A percentile compares a stretch with the other conserved stretches of the same genome.
These are phyloP conservation scores for Oleoguttula mirabilis DNA, from an alignment of 495 filamentous ascomycete genomes.

Conservation along the genomic window DNA sequence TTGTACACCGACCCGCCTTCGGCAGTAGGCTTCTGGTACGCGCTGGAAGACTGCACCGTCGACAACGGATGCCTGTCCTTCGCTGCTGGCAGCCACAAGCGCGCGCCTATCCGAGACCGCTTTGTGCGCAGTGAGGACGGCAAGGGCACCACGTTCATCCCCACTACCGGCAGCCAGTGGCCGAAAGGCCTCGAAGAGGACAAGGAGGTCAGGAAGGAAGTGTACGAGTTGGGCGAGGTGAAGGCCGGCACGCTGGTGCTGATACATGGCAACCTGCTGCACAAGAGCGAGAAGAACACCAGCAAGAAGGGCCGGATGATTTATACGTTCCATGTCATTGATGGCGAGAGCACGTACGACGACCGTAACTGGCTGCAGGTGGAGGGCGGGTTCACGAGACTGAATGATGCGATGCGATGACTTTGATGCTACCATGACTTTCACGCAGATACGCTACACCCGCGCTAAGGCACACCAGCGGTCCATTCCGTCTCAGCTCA, in stretches of 20 bases:
- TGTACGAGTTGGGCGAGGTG: conserved; percentile 62
- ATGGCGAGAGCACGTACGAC: conserved; percentile 75
- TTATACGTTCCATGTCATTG: conserved; percentile 96
- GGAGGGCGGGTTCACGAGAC: conserved; percentile 57
- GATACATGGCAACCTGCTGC: conserved; percentile 91
- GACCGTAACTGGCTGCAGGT: conserved; percentile 84
- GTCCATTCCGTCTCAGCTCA: too few species aligned
- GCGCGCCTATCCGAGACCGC: conserved; percentile 49
- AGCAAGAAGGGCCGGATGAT: conserved; percentile 80
- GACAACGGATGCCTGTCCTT: conserved; percentile 86
- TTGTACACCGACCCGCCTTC: conserved; percentile 82
- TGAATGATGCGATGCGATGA: conserved; percentile 29
- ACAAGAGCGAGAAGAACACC: conserved; percentile 87
- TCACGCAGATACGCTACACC: too few species aligned
- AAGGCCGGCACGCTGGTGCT: conserved; percentile 81
- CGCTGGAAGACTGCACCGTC: conserved; percentile 74
- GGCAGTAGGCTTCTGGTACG: conserved; percentile 92
- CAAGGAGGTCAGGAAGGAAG: conserved; percentile 31
- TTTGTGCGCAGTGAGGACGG: conserved; percentile 55
- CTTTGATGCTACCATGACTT: neutral
- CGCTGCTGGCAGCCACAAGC: conserved; percentile 62
- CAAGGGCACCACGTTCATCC: conserved; percentile 45
- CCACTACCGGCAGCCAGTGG: conserved; percentile 36
- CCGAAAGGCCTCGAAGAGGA: conserved; percentile 33
- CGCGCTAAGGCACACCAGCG: too few species aligned